These are phyloP conservation scores for Wickerhamomyces bovis DNA, from an alignment of 805 yeast genomes.

Conservation along the genomic window DNA sequence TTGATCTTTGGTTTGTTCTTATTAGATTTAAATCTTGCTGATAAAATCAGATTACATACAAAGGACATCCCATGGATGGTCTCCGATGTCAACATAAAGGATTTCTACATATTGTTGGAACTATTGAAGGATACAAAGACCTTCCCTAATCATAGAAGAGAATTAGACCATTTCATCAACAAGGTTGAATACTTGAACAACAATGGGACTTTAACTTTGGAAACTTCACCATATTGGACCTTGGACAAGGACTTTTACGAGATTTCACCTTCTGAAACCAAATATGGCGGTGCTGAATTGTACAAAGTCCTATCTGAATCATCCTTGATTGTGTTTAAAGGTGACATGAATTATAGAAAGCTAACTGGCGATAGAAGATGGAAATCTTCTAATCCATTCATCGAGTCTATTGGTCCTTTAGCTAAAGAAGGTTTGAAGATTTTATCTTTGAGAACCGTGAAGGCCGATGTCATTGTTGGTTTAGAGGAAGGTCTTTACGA, in stretches of 20 bases:
- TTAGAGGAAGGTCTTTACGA: slow-evolving; percentile 68
- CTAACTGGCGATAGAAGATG: slow-evolving; percentile 87
- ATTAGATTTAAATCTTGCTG: slow-evolving; percentile 63
- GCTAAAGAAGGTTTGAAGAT: slow-evolving; percentile 57
- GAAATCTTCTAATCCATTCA: slow-evolving; percentile 76
- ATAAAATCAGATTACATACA: slow-evolving; percentile 71
- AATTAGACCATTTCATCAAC: slow-evolving; percentile 42
- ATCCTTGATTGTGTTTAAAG: slow-evolving; percentile 77
- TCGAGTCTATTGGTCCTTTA: slow-evolving; percentile 61
- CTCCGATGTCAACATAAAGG: slow-evolving; percentile 87
- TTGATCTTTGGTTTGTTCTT: slow-evolving; percentile 57
- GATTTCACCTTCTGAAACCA: slow-evolving; percentile 43
- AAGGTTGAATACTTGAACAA: slow-evolving; percentile 38
- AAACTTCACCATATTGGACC: slow-evolving; percentile 84
- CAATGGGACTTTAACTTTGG: slow-evolving; percentile 43
- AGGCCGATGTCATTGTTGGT: slow-evolving; percentile 94
- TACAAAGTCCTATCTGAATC: slow-evolving; percentile 59
- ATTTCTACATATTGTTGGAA: slow-evolving; percentile 50
- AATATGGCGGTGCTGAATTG: slow-evolving; percentile 54
- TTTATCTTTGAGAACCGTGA: slow-evolving; percentile 83
- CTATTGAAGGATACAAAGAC: slow-evolving; percentile 48
- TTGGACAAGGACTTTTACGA: slow-evolving; percentile 70
- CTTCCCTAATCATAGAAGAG: slow-evolving; percentile 42
- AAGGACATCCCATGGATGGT: slow-evolving; percentile 97
- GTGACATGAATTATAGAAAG: slow-evolving; percentile 94